Evolutionary conservation across 2,329 filamentous ascomycete genomes (phyloP), one percentile per base, ranked within the genome.

Genomic region (Byssochlamys sp.): DNA sequence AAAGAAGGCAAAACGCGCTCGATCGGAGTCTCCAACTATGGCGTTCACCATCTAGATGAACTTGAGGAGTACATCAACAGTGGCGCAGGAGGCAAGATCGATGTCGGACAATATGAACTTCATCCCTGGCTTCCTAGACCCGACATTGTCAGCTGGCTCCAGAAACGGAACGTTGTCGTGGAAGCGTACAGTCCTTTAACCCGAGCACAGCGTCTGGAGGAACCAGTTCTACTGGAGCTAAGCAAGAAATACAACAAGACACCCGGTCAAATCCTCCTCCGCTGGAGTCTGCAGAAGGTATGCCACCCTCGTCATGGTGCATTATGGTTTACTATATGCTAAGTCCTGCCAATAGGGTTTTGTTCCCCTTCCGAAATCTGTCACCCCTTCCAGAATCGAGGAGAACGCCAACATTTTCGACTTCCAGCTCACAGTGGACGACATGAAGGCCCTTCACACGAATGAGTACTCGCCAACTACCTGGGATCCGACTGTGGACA

Each of bases 21-120:
- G 3, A 68, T 75, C 54, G 73, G 73, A 12, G 71, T 75, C 9
- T 75, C 73, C 26, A 75, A 75, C 61, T 75, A 69, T 55, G 67
- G 66, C 9, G 66, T 75, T 19, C 67, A 70, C 59, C 73, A 75
- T 35, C 68, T 75, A 1, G 66, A 75, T 24, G 73, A 75, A 57
- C 59, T 75, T 45, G 72, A 75, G 55, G 68, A 66, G 55, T 75
- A 75, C 58, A 75, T 72, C 58, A 67, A 70, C 59, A 64, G 63
- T 31, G 68, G 69, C 9, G 68, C 63, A 50, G 82, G 81, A 2
- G 89, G 89, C 25, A 77, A 89, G 45, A 81, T 96, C 66, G 88
- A 86, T 59, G 88, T 96, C 45, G 91, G 90, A 48, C 91, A 96
- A 74, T 90, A 88, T 73, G 91, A 96, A 74, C 76, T 96, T 11